Evolutionary conservation across 2,329 filamentous ascomycete genomes (phyloP).

Genomic region (Whalleya microplaca): DNA sequence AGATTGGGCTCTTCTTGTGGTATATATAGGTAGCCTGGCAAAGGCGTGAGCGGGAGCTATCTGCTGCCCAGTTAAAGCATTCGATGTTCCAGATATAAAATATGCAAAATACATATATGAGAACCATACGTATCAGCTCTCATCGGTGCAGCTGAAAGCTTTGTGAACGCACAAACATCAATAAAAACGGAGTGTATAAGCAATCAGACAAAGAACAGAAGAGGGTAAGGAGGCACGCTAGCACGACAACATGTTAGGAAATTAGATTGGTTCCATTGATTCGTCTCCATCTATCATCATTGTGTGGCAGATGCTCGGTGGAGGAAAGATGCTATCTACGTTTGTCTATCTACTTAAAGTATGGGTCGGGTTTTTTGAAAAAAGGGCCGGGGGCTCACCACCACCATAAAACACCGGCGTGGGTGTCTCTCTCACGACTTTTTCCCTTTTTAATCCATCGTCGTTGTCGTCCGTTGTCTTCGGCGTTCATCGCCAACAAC

Average conservation of each 20-base stretch:
- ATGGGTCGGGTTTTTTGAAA: neutral
- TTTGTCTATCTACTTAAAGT: conserved; percentile 16
- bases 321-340: conserved; percentile 22
- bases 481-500: conserved; percentile 5
- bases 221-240: neutral
- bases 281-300: neutral
- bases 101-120: too few relatives aligned
- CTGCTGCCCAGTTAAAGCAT: too few relatives aligned
- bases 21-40: too few relatives aligned
- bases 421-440: neutral
- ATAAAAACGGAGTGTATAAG: too few relatives aligned
- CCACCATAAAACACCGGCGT: neutral
- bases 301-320: neutral
- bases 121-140: too few relatives aligned
- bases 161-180: too few relatives aligned
- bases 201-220: neutral
- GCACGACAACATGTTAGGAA: neutral
- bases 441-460: neutral
- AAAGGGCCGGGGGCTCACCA: conserved; percentile 1
- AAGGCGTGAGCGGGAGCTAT: too few relatives aligned
- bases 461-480: conserved; percentile 1
- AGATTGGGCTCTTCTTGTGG: too few relatives aligned
- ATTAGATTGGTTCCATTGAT: neutral
- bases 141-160: too few relatives aligned
- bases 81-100: too few relatives aligned